Evolutionary conservation across 257 asterid genomes (phyloP), one percentile per base, ranked within the genome.

Genomic region (Nicotiana attenuata): DNA sequence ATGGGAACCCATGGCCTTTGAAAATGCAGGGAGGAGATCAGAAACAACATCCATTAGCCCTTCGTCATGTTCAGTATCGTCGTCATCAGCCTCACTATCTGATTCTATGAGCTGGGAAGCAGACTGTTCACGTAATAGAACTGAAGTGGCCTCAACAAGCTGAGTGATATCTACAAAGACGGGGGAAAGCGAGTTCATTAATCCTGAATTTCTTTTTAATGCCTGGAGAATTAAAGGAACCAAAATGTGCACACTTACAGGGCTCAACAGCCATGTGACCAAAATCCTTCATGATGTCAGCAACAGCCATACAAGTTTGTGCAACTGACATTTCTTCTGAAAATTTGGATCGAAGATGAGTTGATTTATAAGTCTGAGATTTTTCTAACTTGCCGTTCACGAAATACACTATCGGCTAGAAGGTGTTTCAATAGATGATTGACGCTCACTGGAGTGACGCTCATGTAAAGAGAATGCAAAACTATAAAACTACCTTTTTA

Each of bases 41-140:
- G 98, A 94, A 87, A 96, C n/a, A 77, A 98, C 98, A 89, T 96
- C 99, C 99, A 93, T 96, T 76, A 96, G 99, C 85, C 85, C 97
- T 89, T 96, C 99, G 82, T 94, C 99, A 77, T 94, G 99, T 85
- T 88, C 93, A 9, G 92, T 71, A 80, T 94, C 98, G 61, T 96
- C 98, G 76, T 92, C 99, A 76, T 96, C 98, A 66, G 57, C 60
- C 82, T 94, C 99, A 83, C 91, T 80, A 76, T 94, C 98, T 6
- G 99, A 94, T 84, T 93, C 97, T 79, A 90, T 77, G 87, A 76
- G 93, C 87, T 96, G 99, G 85, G 98, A 96, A 47, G 89, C 77
- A 76, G 98, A 90, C 83, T 94, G 93, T 93, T 90, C 99, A 4
- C 87, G 90, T 41, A 96, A 96, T 89, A 96, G 85, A 68, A 91